These are phyloP conservation scores for Candida fluviatilis DNA, from an alignment of 805 yeast genomes.

Conservation along the genomic window DNA sequence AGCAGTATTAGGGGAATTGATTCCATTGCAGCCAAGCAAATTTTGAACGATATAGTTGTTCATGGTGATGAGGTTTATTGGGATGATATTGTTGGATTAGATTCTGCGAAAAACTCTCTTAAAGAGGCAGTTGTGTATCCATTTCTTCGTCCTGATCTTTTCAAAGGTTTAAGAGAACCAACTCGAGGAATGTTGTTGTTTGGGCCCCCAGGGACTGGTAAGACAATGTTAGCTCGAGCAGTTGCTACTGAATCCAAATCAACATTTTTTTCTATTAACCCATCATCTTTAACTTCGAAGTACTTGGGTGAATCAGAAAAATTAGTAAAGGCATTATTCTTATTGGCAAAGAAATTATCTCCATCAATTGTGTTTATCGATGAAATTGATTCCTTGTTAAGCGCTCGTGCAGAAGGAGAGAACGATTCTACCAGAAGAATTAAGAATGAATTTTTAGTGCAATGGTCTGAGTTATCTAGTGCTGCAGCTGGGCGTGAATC, in stretches of 20 bases:
- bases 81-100: slow-evolving; percentile 94
- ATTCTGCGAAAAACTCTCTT: slow-evolving; percentile 79
- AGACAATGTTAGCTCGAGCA: slow-evolving; percentile 94
- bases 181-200: slow-evolving; percentile 93
- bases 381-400: slow-evolving; percentile 88
- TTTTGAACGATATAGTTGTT: slow-evolving; percentile 81
- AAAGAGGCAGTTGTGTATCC: slow-evolving; percentile 97
- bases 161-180: slow-evolving; percentile 88
- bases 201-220: slow-evolving; percentile 99
- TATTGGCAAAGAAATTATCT: slow-evolving; percentile 76
- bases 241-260: slow-evolving; percentile 94
- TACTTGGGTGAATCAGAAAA: slow-evolving; percentile 92
- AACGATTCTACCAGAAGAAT: slow-evolving; percentile 87
- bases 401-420: slow-evolving; percentile 72
- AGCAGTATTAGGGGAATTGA: slow-evolving; percentile 69
- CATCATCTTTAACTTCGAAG: slow-evolving; percentile 84
- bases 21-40: slow-evolving; percentile 72
- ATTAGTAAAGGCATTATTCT: slow-evolving; percentile 82
- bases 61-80: slow-evolving; percentile 89
- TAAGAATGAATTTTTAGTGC: slow-evolving; percentile 88
- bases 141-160: slow-evolving; percentile 87
- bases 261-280: slow-evolving; percentile 87
- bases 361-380: slow-evolving; percentile 95
- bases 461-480: slow-evolving; percentile 89
- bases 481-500: slow-evolving; percentile 72